Base-by-base conservation (phyloP, 1,139 yeast species). In the Suhomyces yuchorum region DNA sequence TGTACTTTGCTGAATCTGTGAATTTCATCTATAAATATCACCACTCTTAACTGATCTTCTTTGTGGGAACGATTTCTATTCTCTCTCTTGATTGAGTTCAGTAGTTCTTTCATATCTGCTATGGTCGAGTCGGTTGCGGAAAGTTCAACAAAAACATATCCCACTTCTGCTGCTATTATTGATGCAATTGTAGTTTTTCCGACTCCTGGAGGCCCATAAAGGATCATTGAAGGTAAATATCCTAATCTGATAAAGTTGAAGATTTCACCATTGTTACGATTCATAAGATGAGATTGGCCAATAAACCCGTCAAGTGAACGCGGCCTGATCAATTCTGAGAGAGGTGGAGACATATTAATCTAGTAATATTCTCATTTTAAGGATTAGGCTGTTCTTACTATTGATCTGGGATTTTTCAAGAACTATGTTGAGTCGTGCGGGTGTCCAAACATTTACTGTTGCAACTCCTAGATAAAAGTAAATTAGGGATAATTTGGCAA, bases 121-220 rank as follows among this genome's bases (percentile, higher is more conserved):
- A 73, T 53, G 0, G 76, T 67, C 3, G 70, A 58, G 44, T 69
- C 71, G 0, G 78, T 74, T 1, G 78, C 79, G 3, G 77, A 72
- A 22, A 71, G 56, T 49, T 73, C 78, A 9, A 67, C 56, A 49
- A 73, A 67, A n/a, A 64, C 68, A 50, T 73, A 71, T 11, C 65
- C 65, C 3, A 68, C 64, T 37, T 67, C 67, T 4, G 53, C 41
- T 0, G 79, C 75, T 15, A 75, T 49, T 2, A 73, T 64, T 5
- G 67, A 51, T 1, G 79, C 79, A n/a, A 75, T 48, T 0, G 78
- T 71, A 1, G 79, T 75, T 51, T 75, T 75, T 0, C 80, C 80
- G 9, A 71, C 74, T 1, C 80, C 80, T 1, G 78, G 78, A 0
- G 79, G 78, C 0, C 80, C 80, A 43, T 62, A 56, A 6, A 75